Percentiles rank a stretch among this genome's conserved stretches.
Conservation (phyloP, 257 asterid genomes). For the Linderniella brevidens region DNA sequence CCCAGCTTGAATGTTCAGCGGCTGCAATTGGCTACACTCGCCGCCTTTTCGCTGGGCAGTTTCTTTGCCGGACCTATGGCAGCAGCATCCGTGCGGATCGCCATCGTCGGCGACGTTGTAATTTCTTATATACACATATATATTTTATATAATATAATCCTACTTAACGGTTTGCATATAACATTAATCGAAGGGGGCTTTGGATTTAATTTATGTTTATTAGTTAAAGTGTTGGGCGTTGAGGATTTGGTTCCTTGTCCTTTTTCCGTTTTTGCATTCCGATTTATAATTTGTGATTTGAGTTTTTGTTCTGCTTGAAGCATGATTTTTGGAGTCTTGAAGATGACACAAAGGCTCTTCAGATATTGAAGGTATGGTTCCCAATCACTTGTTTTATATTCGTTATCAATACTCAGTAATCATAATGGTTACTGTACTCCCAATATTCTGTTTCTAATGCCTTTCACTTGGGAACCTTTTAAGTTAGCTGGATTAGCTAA, state of each 20-base stretch:
- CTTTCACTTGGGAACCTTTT: no score
- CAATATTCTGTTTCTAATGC: neutral
- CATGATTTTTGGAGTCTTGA: slow-evolving; percentile 85
- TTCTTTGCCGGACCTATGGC: slow-evolving; percentile 28
- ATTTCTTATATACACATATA: slow-evolving; percentile 12
- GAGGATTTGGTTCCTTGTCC: neutral
- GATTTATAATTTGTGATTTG: slow-evolving; percentile 4
- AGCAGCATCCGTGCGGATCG: slow-evolving; percentile 43
- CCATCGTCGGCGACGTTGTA: slow-evolving; percentile 85
- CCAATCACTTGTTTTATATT: slow-evolving; percentile 4
- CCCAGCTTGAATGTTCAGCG: slow-evolving; percentile 12
- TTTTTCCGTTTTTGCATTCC: neutral
- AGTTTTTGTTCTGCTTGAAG: slow-evolving; percentile 14
- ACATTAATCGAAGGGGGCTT: neutral
- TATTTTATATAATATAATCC: neutral
- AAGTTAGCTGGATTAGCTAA: no score
- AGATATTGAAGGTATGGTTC: slow-evolving; percentile 41
- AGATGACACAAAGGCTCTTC: slow-evolving; percentile 79
- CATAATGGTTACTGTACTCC: neutral
- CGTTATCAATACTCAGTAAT: slow-evolving; percentile 4
- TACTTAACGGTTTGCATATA: no score
- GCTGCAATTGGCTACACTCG: slow-evolving; percentile 41
- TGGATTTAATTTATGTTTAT: neutral
- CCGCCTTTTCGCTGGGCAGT: slow-evolving; percentile 21
- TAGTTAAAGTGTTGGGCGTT: no score